phyloP scores from a whole-genome alignment of 768 basidiomycete species.

The Agrocybe praecox region DNA sequence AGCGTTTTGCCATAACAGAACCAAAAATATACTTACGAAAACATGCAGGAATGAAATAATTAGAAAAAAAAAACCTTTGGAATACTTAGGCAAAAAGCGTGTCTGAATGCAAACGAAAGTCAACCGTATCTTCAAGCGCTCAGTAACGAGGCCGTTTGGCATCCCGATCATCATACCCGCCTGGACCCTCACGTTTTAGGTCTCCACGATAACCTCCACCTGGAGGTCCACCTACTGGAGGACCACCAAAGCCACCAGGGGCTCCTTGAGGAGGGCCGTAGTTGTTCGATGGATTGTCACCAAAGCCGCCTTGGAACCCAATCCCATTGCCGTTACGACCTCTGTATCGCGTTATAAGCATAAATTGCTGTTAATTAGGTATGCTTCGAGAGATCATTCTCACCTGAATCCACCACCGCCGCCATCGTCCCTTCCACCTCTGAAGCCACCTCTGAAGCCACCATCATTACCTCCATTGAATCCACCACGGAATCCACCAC shows the following conservation, averaged over 20 bases:
- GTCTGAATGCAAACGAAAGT: conserved; percentile 19
- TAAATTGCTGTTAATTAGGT: neutral
- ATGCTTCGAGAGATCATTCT: neutral
- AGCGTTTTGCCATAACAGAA: neutral
- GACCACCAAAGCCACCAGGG: conserved; percentile 25
- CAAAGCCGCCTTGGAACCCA: conserved; percentile 66
- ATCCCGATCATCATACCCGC: conserved; percentile 83
- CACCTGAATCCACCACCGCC: conserved; percentile 7
- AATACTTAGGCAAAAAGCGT: conserved; percentile 26
- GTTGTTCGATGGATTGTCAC: conserved; percentile 55
- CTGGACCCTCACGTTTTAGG: conserved; percentile 77
- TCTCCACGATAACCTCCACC: conserved; percentile 60
- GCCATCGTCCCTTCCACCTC: conserved; percentile 29
- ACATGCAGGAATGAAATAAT: conserved; percentile 11
- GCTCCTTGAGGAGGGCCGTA: conserved; percentile 26
- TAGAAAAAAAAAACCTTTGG: conserved; percentile 18
- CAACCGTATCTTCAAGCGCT: conserved; percentile 30
- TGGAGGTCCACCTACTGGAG: conserved; percentile 20
- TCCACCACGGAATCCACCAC: conserved; percentile 21
- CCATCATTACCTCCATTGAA: conserved; percentile 32
- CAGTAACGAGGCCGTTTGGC: conserved; percentile 82
- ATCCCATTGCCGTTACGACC: conserved; percentile 75
- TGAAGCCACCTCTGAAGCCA: conserved; percentile 31
- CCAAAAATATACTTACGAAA: conserved; percentile 25
- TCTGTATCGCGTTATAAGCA: conserved; percentile 38